Conservation (phyloP, 768 basidiomycete species). For the Phylloporus scabripes region DNA sequence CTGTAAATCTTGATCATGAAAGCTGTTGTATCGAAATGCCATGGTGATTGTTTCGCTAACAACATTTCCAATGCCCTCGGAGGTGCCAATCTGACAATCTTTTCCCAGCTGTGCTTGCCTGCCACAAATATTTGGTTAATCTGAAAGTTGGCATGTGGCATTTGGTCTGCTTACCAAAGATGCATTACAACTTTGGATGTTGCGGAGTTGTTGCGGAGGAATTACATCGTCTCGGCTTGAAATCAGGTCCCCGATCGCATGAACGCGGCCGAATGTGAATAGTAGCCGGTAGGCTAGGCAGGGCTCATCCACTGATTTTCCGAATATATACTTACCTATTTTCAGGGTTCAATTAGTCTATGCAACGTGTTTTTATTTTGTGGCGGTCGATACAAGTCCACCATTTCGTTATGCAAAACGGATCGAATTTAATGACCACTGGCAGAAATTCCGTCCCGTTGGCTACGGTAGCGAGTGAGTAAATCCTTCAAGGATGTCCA, state of each 20-base stretch:
- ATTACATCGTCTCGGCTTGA: background rate
- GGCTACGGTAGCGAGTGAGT: conserved; percentile 17
- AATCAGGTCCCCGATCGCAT: background rate
- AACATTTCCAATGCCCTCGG: too few relatives aligned
- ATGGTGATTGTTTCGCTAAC: too few relatives aligned
- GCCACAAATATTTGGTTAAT: too few relatives aligned
- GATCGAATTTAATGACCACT: background rate
- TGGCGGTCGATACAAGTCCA: background rate
- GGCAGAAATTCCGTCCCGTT: conserved; percentile 8
- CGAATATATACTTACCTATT: background rate
- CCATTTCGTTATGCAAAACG: background rate
- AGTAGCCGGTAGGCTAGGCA: too few relatives aligned
- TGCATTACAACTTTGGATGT: too few relatives aligned
- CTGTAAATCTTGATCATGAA: too few relatives aligned
- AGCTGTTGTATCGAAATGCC: too few relatives aligned
- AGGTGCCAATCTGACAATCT: too few relatives aligned
- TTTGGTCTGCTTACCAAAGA: too few relatives aligned
- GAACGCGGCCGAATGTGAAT: background rate
- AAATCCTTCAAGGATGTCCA: background rate
- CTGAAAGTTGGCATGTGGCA: too few relatives aligned
- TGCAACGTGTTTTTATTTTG: background rate
- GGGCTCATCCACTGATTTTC: too few relatives aligned
- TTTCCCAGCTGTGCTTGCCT: too few relatives aligned
- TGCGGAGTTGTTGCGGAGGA: background rate
- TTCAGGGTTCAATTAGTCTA: conserved; percentile 10